These are phyloP conservation scores for Thelonectria blattea DNA, from an alignment of 2,329 filamentous ascomycete genomes.

Conservation along the genomic window DNA sequence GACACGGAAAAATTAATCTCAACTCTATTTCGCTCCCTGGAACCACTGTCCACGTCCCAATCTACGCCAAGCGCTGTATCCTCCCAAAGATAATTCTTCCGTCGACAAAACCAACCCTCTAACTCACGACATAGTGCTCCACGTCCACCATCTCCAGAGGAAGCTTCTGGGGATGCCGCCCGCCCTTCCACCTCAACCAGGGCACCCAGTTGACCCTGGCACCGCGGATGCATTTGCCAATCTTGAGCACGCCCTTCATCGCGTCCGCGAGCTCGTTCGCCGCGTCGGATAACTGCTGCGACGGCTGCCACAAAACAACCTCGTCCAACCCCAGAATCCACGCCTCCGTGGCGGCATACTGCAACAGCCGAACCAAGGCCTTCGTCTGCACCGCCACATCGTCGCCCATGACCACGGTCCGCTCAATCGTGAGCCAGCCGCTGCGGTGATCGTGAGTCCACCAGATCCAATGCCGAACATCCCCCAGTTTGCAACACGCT, in stretches of 20 bases:
- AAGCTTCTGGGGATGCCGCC: constrained; percentile 20
- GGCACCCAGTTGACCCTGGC: constrained; percentile 42
- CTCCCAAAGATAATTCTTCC: neutral
- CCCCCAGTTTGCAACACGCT: too few relatives aligned
- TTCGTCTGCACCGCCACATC: too few relatives aligned
- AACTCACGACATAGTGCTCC: constrained; percentile 19
- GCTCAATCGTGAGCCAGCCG: constrained; percentile 26
- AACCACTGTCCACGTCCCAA: too few relatives aligned
- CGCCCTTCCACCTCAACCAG: constrained; percentile 45
- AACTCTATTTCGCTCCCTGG: too few relatives aligned
- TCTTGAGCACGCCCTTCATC: too few relatives aligned
- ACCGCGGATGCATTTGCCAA: constrained; percentile 19
- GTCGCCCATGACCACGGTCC: neutral
- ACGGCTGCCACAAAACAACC: constrained; percentile 47
- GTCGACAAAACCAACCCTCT: constrained; percentile 11
- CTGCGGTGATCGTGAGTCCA: constrained; percentile 46
- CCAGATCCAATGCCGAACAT: constrained; percentile 36
- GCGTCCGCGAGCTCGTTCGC: constrained; percentile 24
- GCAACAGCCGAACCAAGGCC: constrained; percentile 31
- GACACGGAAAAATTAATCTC: neutral
- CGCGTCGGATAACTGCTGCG: constrained; percentile 36
- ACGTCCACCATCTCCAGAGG: constrained; percentile 39
- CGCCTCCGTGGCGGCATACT: constrained; percentile 44
- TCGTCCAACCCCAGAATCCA: constrained; percentile 39
- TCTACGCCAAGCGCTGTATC: too few relatives aligned